Evolutionary conservation across 768 basidiomycete species (phyloP).

Genomic region (Tulasnella sp.): DNA sequence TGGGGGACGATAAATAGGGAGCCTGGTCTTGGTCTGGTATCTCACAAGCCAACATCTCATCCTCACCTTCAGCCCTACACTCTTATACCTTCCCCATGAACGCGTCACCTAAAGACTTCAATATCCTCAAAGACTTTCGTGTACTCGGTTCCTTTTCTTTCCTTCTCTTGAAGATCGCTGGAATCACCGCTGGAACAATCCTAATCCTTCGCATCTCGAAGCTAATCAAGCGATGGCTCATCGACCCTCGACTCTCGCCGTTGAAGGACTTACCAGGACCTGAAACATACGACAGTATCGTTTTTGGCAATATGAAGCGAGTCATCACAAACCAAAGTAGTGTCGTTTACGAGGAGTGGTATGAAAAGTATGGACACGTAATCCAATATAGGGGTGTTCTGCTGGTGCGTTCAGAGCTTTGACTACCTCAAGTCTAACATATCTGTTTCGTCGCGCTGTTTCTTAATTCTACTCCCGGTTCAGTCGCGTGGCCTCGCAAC

Average conservation of each 20-base stretch:
- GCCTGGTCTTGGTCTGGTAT: background rate
- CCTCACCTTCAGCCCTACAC: background rate
- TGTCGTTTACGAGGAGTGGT: conserved; percentile 47
- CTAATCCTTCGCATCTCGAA: background rate
- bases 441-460: background rate
- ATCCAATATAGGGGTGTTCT: conserved; percentile 46
- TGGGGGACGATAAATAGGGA: background rate
- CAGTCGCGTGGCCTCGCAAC: conserved; percentile 17
- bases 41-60: background rate
- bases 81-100: background rate
- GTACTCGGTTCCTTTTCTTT: background rate
- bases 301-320: conserved; percentile 50
- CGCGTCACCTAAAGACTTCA: background rate
- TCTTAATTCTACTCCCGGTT: background rate
- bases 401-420: background rate
- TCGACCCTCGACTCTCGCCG: conserved; percentile 9
- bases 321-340: conserved; percentile 42
- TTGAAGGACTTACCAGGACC: conserved; percentile 20
- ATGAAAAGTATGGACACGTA: conserved; percentile 46
- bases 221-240: background rate
- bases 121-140: background rate
- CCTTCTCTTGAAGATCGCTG: background rate
- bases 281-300: conserved; percentile 4
- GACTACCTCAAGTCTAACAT: background rate
- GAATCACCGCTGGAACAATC: background rate